Base-by-base conservation (phyloP, 106 monocot genomes). In the Triglochin maritima region DNA sequence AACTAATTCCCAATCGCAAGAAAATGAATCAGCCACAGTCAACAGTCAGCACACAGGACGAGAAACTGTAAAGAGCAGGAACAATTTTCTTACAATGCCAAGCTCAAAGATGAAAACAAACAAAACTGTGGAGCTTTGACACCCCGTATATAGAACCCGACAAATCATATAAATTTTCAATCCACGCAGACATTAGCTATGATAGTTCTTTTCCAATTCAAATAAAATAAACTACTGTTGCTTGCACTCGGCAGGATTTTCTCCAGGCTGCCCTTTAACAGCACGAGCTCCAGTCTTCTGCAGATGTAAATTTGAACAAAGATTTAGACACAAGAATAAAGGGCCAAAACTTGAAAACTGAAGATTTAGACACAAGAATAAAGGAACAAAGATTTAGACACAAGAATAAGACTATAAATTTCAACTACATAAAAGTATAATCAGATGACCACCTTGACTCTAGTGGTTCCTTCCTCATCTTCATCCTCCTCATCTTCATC, bases 401-500 rank as follows among this genome's bases (percentile, higher is more conserved):
- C 10, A 59, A 59, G 10, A 59, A n/a, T 5, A 29, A 29, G 29
- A 29, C 29, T 29, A 0, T 29, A 29, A 29, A 29, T 29, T 29
- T 29, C 29, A 29, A 29, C 29, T 29, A 29, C 29, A 29, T 29
- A 29, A 29, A 29, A 29, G 29, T 29, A 29, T 0, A 59, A 7
- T 52, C 52, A 52, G 52, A 52, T 0, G 11, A 51, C 41, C 57
- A n/a, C 78, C 2, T 82, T 78, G 0, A 74, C 78, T 0, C 78
- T 78, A 0, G 74, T 78, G 0, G 74, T 78, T 4, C 78, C 82
- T 0, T 79, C 79, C 0, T 82, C 79, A 1, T 76, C 82, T 0
- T 71, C 77, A 10, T 81, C 69, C 11, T 76, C 85, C 2, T 85
- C 79, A 0, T 80, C 84, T 0, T 80, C 77, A 4, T 84, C 80